These are phyloP conservation scores for Coniosporium apollinis DNA, from an alignment of 495 filamentous ascomycete genomes.

Conservation along the genomic window DNA sequence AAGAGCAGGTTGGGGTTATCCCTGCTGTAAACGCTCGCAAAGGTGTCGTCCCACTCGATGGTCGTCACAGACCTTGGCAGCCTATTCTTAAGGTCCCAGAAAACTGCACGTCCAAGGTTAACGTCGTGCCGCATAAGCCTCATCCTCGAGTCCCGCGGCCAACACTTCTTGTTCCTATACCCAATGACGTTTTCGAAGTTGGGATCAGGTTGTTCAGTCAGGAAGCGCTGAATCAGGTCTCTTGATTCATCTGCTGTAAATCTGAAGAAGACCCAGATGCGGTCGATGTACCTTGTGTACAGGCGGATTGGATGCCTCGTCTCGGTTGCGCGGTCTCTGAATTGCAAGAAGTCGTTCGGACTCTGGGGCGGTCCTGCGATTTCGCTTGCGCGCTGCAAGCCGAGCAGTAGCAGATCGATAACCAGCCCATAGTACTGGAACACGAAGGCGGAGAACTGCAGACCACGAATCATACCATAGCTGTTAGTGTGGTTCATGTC, in stretches of 20 bases:
- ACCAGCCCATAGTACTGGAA: slow-evolving; percentile 99
- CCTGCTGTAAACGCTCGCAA: slow-evolving; percentile 95
- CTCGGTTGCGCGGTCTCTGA: slow-evolving; percentile 79
- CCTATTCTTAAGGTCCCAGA: slow-evolving; percentile 98
- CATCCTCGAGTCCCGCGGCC: slow-evolving; percentile 96
- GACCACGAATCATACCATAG: slow-evolving; percentile 92
- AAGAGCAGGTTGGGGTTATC: slow-evolving; percentile 97
- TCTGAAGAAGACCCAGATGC: slow-evolving; percentile 94
- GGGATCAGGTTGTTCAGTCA: slow-evolving; percentile 95
- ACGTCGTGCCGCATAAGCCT: slow-evolving; percentile 98
- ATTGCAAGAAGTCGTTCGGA: slow-evolving; percentile 97
- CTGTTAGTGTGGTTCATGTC: slow-evolving; percentile 99
- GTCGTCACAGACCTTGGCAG: slow-evolving; percentile 89
- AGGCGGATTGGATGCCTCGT: slow-evolving; percentile 86
- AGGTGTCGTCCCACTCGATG: slow-evolving; percentile 98
- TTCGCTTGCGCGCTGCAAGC: slow-evolving; percentile 85
- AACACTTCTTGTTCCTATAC: slow-evolving; percentile 98
- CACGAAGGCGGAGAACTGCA: slow-evolving; percentile 96
- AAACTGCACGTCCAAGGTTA: slow-evolving; percentile 92
- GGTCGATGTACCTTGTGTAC: slow-evolving; percentile 95
- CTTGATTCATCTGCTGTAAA: slow-evolving; percentile 88
- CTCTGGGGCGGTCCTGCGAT: slow-evolving; percentile 93
- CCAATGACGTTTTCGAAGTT: slow-evolving; percentile 99
- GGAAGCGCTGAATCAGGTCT: slow-evolving; percentile 91
- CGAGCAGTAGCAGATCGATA: slow-evolving; percentile 83